Percentiles rank a stretch among this genome's conserved stretches.
phyloP scores from a whole-genome alignment of 148 eudicot species.

The Vaccinium darrowii region DNA sequence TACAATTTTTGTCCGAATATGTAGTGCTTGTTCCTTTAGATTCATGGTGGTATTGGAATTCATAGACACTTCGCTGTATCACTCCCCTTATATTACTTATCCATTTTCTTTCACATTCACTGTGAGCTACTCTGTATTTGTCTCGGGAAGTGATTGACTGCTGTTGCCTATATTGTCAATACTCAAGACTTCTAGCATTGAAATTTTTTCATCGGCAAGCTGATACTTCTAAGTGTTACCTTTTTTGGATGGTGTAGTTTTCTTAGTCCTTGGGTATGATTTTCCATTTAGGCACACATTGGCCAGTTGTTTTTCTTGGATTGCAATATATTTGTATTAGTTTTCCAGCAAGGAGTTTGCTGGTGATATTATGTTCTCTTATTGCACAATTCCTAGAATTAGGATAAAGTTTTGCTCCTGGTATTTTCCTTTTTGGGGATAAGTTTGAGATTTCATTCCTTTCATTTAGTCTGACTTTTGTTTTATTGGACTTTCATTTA shows the following conservation, averaged over 20 bases:
- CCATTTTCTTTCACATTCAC: neutral
- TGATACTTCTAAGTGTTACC: neutral
- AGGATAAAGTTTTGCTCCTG: neutral
- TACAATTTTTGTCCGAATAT: neutral
- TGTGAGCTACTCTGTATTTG: neutral
- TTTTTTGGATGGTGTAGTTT: neutral
- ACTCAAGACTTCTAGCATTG: neutral
- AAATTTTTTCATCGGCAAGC: neutral
- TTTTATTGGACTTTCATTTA: too few relatives aligned
- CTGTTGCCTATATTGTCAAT: neutral
- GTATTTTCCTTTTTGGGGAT: neutral
- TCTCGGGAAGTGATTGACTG: neutral
- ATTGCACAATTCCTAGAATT: neutral
- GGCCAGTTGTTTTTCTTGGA: neutral
- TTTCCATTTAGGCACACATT: neutral
- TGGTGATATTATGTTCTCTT: neutral
- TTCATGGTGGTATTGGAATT: neutral
- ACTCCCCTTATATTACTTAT: neutral
- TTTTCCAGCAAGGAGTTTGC: neutral
- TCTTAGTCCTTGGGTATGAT: neutral
- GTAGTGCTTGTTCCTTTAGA: neutral
- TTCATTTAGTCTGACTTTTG: neutral
- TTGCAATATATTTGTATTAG: neutral
- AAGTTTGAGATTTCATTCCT: neutral
- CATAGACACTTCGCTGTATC: neutral